Base-by-base conservation (phyloP, 2,329 filamentous ascomycete species). In the Neofusicoccum ribis region DNA sequence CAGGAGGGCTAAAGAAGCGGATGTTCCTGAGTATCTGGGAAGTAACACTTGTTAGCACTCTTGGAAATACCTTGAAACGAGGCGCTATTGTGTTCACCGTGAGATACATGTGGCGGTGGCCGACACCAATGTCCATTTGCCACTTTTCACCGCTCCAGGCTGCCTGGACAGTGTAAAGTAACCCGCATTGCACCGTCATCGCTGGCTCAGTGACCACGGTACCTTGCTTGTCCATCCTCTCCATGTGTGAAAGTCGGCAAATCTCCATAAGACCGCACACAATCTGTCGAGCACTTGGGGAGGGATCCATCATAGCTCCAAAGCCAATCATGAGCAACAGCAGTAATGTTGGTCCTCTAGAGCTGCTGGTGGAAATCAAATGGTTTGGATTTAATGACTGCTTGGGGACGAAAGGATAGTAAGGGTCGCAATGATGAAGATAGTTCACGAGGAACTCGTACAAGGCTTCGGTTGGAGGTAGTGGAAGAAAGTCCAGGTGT, bases 121-220 rank as follows among this genome's bases (percentile, higher is more conserved):
- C 46, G 8, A 49, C 46, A 41, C 23, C 15, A 49, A 41, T 46
- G 69, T 87, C 84, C 84, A 87, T 87, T 50, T 86, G 81, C 83
- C 85, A 86, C 72, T 86, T 86, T 72, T 87, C 85, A 11, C 85
- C 85, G 66, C 84, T 85, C 85, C 85, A 87, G 2, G 83, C 83
- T 5, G 84, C 85, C 1, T 86, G 76, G 2, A 85, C 78, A 0
- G 82, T 85, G 69, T 85, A 85, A 0, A 87, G 77, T 8, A 87
- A 72, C 0, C 84, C 84, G 59, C 83, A 85, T 31, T 83, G 78
- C 51, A 87, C 77, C 9, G 46, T 49, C 4, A 27, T 79, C 2
- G 46, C 46, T 11, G 46, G 46, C 17, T 49, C 46, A 27, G 17
- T 49, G 3, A 49, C 46, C 20, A 49, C 46, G 0, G 46, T n/a